Conservation (phyloP, 106 monocot species). For the Dendrobium catenatum region DNA sequence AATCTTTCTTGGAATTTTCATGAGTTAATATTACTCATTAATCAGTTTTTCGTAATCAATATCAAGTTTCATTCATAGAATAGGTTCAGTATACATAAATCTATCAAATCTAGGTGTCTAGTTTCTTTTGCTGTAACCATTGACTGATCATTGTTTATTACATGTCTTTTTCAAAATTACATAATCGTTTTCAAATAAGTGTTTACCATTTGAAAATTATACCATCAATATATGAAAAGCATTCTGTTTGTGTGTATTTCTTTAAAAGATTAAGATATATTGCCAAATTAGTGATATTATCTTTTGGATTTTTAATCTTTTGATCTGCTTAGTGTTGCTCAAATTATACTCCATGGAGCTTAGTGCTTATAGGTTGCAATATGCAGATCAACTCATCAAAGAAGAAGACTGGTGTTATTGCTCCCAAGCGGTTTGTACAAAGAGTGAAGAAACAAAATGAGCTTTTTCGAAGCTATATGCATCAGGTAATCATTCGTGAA, state of each 20-base stretch:
- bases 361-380: not conserved
- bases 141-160: too few relatives aligned
- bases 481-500: constrained; percentile 17
- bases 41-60: too few relatives aligned
- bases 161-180: too few relatives aligned
- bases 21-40: too few relatives aligned
- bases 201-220: not conserved
- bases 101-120: too few relatives aligned
- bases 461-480: constrained; percentile 22
- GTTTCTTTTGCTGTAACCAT: too few relatives aligned
- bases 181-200: too few relatives aligned
- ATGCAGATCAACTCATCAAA: constrained; percentile 27
- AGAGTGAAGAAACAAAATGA: constrained; percentile 31
- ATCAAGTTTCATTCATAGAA: too few relatives aligned
- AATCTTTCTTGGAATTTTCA: too few relatives aligned
- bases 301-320: not conserved
- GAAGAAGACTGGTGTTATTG: constrained; percentile 32
- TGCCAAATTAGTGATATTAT: not conserved
- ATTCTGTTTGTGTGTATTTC: not conserved
- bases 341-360: not conserved
- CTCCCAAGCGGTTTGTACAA: constrained; percentile 27
- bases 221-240: not conserved
- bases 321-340: not conserved
- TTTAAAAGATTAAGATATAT: not conserved
- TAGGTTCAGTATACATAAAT: too few relatives aligned